Evolutionary conservation across 2,329 filamentous ascomycete species (phyloP).

Genomic region (Colletotrichum scovillei): DNA sequence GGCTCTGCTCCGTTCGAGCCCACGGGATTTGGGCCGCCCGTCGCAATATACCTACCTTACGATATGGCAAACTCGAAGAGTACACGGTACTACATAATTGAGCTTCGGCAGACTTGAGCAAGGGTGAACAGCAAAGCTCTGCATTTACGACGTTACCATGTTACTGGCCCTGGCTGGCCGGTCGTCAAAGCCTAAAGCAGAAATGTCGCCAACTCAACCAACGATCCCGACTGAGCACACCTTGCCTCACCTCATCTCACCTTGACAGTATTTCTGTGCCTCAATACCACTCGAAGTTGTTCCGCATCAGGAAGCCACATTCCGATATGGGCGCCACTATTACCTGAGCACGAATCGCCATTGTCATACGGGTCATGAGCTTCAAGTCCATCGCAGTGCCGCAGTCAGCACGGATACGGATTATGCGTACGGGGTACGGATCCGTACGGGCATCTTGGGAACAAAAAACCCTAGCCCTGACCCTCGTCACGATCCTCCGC

Average conservation of each 20-base stretch:
- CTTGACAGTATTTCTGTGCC: conserved; percentile 13
- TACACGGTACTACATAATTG: not conserved
- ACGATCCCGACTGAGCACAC: not conserved
- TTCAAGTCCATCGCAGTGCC: not conserved
- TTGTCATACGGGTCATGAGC: conserved; percentile 39
- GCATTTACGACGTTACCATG: conserved; percentile 10
- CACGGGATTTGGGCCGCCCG: not conserved
- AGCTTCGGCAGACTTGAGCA: not conserved
- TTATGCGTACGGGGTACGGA: no score
- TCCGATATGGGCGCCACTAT: not conserved
- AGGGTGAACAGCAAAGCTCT: not conserved
- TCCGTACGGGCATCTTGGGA: not conserved
- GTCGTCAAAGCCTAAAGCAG: not conserved
- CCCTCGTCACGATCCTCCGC: conserved; percentile 28
- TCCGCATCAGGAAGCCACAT: conserved; percentile 9
- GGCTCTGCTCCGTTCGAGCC: not conserved
- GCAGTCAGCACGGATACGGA: not conserved
- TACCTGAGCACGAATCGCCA: conserved; percentile 37
- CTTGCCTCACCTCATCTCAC: conserved; percentile 21
- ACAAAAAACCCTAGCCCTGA: conserved; percentile 32
- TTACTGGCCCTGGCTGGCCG: not conserved
- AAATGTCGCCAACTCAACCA: conserved; percentile 5
- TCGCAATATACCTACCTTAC: not conserved
- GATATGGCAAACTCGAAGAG: not conserved
- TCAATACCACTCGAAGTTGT: no score